These are phyloP conservation scores for Ensete ventricosum DNA, from an alignment of 176 grass and related monocot species.

Conservation along the genomic window DNA sequence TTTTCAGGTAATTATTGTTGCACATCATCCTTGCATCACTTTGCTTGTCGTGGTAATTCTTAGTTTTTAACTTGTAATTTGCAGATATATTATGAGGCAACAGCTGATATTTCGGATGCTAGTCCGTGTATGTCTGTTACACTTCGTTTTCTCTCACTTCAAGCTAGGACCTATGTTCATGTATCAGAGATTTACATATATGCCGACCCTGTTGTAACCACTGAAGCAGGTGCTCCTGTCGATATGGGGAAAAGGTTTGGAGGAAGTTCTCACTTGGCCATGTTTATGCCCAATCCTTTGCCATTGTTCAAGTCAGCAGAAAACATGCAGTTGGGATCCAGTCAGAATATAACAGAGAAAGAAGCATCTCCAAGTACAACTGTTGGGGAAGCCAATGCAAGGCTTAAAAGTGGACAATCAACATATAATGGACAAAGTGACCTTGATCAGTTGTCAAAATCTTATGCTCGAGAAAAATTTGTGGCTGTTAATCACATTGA, in stretches of 20 bases:
- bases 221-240: constrained; percentile 17
- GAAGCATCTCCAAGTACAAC: background rate
- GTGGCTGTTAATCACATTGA: constrained; percentile 34
- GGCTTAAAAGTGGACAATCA: constrained; percentile 6
- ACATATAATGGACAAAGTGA: constrained; percentile 20
- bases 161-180: constrained; percentile 67
- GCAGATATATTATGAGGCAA: constrained; percentile 87
- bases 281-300: constrained; percentile 74
- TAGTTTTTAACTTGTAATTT: constrained; percentile 21
- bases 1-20: constrained; percentile 35
- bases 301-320: constrained; percentile 56
- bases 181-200: constrained; percentile 87
- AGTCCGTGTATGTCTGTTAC: constrained; percentile 64
- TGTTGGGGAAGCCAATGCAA: constrained; percentile 31
- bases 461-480: constrained; percentile 18
- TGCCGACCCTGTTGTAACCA: constrained; percentile 52
- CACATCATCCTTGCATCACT: background rate
- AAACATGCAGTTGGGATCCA: background rate
- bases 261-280: constrained; percentile 63
- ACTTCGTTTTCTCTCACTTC: constrained; percentile 71
- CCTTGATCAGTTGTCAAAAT: constrained; percentile 15
- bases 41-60: background rate
- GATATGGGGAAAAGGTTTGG: constrained; percentile 34
- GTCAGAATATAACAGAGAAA: background rate
- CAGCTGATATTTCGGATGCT: constrained; percentile 83